Evolutionary conservation across 345 rosid genomes (phyloP).

Genomic region (Citrus inodora): DNA sequence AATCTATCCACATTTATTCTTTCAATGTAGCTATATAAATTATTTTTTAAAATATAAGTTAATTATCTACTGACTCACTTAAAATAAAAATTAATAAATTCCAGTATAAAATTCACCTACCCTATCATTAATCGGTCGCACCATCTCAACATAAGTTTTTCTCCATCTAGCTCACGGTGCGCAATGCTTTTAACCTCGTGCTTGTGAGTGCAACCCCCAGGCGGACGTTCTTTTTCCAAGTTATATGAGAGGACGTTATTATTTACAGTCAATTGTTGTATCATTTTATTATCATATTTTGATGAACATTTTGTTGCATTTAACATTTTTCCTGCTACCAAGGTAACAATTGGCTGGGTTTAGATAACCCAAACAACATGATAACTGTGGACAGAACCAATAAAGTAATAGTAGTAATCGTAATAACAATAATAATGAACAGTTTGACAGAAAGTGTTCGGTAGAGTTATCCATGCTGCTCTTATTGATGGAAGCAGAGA

Average conservation of each 20-base stretch:
- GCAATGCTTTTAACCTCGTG: conserved; percentile 54
- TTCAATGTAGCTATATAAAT: too few relatives aligned
- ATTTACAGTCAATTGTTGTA: background rate
- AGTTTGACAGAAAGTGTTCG: background rate
- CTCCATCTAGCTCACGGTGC: background rate
- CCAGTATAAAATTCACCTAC: too few relatives aligned
- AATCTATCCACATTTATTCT: too few relatives aligned
- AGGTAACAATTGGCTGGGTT: background rate
- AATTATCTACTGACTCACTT: too few relatives aligned
- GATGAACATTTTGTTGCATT: background rate
- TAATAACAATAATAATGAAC: conserved; percentile 22
- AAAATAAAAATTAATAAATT: too few relatives aligned
- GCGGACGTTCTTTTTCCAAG: conserved; percentile 24
- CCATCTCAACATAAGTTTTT: background rate
- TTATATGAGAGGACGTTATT: too few relatives aligned
- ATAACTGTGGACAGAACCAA: background rate
- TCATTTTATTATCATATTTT: too few relatives aligned
- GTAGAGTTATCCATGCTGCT: too few relatives aligned
- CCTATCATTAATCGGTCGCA: too few relatives aligned
- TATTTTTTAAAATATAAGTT: too few relatives aligned
- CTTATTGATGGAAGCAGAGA: background rate
- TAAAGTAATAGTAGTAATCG: background rate
- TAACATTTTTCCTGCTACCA: too few relatives aligned
- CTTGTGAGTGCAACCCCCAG: conserved; percentile 50
- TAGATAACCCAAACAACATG: background rate